Evolutionary conservation across 1,284 basidiomycete species (phyloP), one percentile per base, ranked within the genome.

Genomic region (Pseudozyma sp.): DNA sequence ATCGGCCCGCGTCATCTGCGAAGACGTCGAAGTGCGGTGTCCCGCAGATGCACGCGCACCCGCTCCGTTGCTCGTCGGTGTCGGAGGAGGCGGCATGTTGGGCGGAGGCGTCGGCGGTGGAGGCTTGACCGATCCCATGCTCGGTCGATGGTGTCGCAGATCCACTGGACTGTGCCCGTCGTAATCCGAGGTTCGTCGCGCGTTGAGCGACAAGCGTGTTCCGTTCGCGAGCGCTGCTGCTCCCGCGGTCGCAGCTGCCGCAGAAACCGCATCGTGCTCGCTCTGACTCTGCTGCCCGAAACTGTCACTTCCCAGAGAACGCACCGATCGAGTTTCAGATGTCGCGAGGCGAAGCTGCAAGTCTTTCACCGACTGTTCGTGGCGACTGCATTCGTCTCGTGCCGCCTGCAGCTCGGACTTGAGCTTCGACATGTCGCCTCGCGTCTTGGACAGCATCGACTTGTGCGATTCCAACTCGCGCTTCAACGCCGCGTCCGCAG

Each of bases 21-120:
- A 80, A 1, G 78, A 79, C 2, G 70, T 68, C 31, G 78, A 80
- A 0, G 59, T 72, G 9, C 80, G 71, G 11, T 65, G 40, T 5
- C 78, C 77, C 5, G 57, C 60, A 35, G 71, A 62, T 6, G 51
- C 43, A 5, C 70, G 61, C 45, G 64, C 50, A 34, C 59, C 50
- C 9, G 31, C 17, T 7, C 58, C 13, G 3, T n/a, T 57, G 24
- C 54, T 59, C 4, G 62, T 44, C 0, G 80, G 79, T 13, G 77
- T 77, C 4, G 80, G 78, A 5, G 94, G 94, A 9, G 92, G 92
- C 7, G 94, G 94, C 47, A 93, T 88, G 30, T 91, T 90, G 4
- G 94, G 94, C 24, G 94, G 93, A 1, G 94, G 94, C 0, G 92
- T 92, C 0, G 92, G 91, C 19, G 94, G 94, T 29, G 94, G 94